Conservation (phyloP, 208 protist genomes). For the Naegleria gruberi region DNA sequence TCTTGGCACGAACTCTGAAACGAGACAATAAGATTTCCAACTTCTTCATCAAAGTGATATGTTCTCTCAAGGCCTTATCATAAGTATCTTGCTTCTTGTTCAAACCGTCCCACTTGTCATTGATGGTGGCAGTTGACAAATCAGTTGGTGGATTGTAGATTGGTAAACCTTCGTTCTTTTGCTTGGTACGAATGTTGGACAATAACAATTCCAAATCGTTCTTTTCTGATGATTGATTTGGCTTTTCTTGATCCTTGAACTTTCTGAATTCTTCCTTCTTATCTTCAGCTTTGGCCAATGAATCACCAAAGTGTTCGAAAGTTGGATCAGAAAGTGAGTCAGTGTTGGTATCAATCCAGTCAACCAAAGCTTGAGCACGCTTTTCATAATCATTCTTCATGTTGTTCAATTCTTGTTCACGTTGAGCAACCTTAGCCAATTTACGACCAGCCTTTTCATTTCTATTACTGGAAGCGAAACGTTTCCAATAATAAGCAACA, state of each 20-base stretch:
- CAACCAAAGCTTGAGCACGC: background rate
- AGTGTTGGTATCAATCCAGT: slow-evolving; percentile 29
- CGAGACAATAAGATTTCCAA: background rate
- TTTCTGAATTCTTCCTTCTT: slow-evolving; percentile 14
- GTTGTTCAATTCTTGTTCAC: slow-evolving; percentile 23
- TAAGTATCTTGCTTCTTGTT: slow-evolving; percentile 14
- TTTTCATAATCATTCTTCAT: slow-evolving; percentile 39
- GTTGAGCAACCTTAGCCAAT: slow-evolving; percentile 30
- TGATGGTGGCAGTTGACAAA: slow-evolving; percentile 15
- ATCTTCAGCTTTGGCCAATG: background rate
- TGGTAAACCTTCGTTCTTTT: slow-evolving; percentile 29
- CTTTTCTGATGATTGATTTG: slow-evolving; percentile 33
- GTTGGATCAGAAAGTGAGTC: slow-evolving; percentile 13
- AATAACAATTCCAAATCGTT: slow-evolving; percentile 36
- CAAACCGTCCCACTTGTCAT: slow-evolving; percentile 34
- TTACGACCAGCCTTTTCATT: slow-evolving; percentile 28
- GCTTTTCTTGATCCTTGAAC: slow-evolving; percentile 34
- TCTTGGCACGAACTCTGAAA: background rate
- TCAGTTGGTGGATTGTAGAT: slow-evolving; percentile 33
- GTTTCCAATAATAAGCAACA: slow-evolving; percentile 32
- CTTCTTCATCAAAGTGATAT: slow-evolving; percentile 3
- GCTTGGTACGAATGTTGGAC: slow-evolving; percentile 34
- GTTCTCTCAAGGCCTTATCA: slow-evolving; percentile 7
- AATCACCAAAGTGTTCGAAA: background rate
- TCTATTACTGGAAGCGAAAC: slow-evolving; percentile 25